Base-by-base conservation (phyloP, 2,329 filamentous ascomycete species). In the Tolypocladium cylindrosporum region DNA sequence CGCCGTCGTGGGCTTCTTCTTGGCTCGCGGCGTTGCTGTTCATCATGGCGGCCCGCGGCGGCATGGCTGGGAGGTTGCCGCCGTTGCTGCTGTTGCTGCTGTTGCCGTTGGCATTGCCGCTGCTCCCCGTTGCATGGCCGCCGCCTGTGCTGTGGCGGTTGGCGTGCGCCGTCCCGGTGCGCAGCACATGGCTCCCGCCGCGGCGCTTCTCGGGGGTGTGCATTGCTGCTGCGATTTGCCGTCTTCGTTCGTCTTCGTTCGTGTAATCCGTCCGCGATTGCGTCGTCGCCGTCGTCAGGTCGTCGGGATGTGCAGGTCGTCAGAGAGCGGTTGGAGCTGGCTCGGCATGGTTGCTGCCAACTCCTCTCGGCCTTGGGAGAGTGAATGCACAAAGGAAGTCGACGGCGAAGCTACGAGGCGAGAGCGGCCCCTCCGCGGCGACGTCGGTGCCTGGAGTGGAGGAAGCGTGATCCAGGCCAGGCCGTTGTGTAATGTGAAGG, bases 201-300 rank as follows among this genome's bases (percentile, higher is more conserved):
- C 76, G 75, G 64, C 76, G 76, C 68, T 77, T 79, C 60, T 80
- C 75, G 53, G 75, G 68, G 51, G 69, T 63, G 61, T 71, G 74
- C 75, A 77, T 78, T 14, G 40, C 40, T 42, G 16, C 24, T n/a
- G 37, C 11, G 55, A 13, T 13, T 8, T 42, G 14, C 6, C 27
- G 48, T 27, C 19, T 51, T 31, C 10, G 10, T 51, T 21, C 27
- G 48, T 27, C 19, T 36, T 31, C 10, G 10, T 51, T 36, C 19
- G 48, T 51, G 21, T 31, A 9, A 11, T 36, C 34, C 40, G 53
- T 55, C 43, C 34, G 55, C 60, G 42, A 45, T 54, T 39, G 40
- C n/a, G 59, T 55, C 40, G 40, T 8, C 14, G 40, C 1, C 16
- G 19, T 6, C 37, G 37, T 68, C 65, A 68, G 61, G 64, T 64